phyloP scores from a whole-genome alignment of 2,329 filamentous ascomycete genomes.

The Clarireedia sp. region DNA sequence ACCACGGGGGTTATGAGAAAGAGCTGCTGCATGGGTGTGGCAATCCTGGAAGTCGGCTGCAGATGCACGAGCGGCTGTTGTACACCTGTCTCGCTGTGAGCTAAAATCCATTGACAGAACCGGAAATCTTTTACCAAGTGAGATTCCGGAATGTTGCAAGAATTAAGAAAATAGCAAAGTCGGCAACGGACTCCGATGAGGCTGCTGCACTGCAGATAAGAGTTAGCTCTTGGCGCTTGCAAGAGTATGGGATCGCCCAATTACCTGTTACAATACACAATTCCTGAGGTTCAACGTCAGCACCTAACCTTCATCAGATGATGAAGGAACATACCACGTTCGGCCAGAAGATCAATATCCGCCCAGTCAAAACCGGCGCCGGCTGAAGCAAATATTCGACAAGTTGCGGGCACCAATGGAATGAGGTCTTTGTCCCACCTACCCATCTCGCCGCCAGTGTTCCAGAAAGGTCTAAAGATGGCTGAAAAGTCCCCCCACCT shows the following conservation, averaged over 20 bases:
- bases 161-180: conserved; percentile 61
- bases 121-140: conserved; percentile 40
- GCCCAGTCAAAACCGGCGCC: conserved; percentile 59
- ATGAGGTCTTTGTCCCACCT: conserved; percentile 54
- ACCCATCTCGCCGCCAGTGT: conserved; percentile 57
- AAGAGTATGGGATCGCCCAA: not conserved
- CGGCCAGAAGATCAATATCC: conserved; percentile 50
- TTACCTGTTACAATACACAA: conserved; percentile 61
- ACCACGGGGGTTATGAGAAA: conserved; percentile 55
- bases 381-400: conserved; percentile 50
- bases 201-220: conserved; percentile 44
- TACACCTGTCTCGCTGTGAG: conserved; percentile 16
- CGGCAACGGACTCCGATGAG: conserved; percentile 64
- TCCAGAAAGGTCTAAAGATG: conserved; percentile 53
- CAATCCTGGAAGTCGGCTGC: conserved; percentile 43
- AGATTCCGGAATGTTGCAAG: conserved; percentile 62
- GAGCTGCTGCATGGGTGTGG: conserved; percentile 50
- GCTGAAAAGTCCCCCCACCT: conserved; percentile 47
- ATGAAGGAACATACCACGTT: conserved; percentile 35
- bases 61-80: conserved; percentile 21
- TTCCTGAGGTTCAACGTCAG: conserved; percentile 29
- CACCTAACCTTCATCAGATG: not conserved
- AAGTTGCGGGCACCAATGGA: conserved; percentile 41
- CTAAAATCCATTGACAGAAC: not conserved
- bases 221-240: not conserved